Base-by-base conservation (phyloP, 306 rosid genomes). In the Dryas drummondii region DNA sequence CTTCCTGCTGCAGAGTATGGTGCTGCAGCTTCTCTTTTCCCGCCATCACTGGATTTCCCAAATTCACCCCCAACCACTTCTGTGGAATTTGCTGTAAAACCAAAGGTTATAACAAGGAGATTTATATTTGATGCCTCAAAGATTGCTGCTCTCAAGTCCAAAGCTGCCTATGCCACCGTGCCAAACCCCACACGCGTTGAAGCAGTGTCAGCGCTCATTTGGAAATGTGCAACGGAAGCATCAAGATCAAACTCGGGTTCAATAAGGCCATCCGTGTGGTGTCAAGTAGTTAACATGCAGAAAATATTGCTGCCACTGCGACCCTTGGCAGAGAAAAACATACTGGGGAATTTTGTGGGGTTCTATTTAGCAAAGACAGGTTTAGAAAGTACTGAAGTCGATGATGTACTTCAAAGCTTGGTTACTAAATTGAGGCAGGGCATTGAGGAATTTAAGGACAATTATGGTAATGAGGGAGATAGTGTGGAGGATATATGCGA, bases 141-240 rank as follows among this genome's bases (percentile, higher is more conserved):
- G 17, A 13, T 32, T 32, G 66, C n/a, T 60, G 66, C 66, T 13
- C 66, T 60, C 16, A 60, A 60, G 66, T 27, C 66, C 45, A 60
- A 60, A 22, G 66, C 45, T 11, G 66, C n/a, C 15, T 27, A n/a
- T 60, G 10, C 66, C 45, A 2, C 44, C 9, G 45, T 32, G 7
- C 66, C n/a, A 60, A 60, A 60, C 16, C 66, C 66, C 4, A 60
- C 66, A 8, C 66, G 66, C 4, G 17, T 12, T 60, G 66, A 60
- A 60, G 76, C 22, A 19, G 22, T 19, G 11, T 60, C 77, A 0
- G 73, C 47, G 1, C 60, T 68, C 26, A 37, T 70, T 7, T 75
- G 76, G 76, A 75, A 69, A 71, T 17, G 27, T 55, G 46, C 44
- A 37, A 60, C 17, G 14, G 42, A 40, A 65, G 68, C 78, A 22